Conservation (phyloP, 202 grass and related monocot genomes). For the Schoenoplectus triqueter region DNA sequence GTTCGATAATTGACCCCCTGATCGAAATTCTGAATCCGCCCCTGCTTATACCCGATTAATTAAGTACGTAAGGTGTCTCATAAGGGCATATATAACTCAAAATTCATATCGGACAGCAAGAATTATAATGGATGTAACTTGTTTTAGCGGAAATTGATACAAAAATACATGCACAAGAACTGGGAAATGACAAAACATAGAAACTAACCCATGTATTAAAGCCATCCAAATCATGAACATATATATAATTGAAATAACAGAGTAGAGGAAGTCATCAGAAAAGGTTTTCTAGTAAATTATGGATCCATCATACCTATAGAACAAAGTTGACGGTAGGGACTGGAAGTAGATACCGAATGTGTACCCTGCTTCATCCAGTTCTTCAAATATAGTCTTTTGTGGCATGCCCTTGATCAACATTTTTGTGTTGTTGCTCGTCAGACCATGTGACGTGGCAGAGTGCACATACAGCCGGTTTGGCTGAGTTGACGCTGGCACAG, state of each 20-base stretch:
- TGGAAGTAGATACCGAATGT: constrained; percentile 87
- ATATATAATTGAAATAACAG: constrained; percentile 15
- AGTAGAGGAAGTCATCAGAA: neutral
- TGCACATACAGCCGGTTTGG: constrained; percentile 78
- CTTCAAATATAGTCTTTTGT: constrained; percentile 83
- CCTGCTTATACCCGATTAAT: neutral
- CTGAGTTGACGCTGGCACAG: constrained; percentile 80
- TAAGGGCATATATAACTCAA: neutral
- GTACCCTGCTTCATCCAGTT: constrained; percentile 59
- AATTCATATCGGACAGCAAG: neutral
- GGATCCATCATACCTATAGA: constrained; percentile 47
- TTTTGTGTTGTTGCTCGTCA: constrained; percentile 61
- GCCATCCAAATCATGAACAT: neutral
- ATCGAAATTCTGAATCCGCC: neutral
- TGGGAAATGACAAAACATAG: neutral
- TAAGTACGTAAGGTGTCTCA: neutral
- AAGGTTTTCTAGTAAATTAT: constrained; percentile 6
- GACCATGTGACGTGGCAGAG: constrained; percentile 75
- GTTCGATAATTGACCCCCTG: no score
- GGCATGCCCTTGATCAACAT: constrained; percentile 51
- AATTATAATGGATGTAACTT: neutral
- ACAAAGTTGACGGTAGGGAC: constrained; percentile 70
- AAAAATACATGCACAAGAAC: neutral
- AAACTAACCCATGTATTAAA: neutral
- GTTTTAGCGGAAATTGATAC: neutral